Percentiles rank a stretch among this genome's conserved stretches.
Evolutionary conservation across 116 monocot species (phyloP).

Genomic region (Dioscorea cayenensis): DNA sequence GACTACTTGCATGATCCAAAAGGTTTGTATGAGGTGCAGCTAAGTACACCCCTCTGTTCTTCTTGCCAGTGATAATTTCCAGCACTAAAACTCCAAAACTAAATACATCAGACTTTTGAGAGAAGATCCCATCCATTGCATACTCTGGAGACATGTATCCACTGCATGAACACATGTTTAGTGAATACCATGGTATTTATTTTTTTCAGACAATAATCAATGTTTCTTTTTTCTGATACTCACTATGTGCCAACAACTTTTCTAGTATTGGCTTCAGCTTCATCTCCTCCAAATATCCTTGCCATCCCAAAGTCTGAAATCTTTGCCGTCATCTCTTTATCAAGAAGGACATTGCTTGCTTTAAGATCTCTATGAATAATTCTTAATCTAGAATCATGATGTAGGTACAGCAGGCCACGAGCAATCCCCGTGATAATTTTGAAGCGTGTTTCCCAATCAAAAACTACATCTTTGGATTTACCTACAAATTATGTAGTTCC

Average conservation of each 20-base stretch:
- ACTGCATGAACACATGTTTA: neutral
- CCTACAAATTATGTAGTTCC: neutral
- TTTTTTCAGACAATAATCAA: neutral
- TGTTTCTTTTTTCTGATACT: neutral
- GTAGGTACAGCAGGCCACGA: conserved; percentile 10
- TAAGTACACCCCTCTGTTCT: conserved; percentile 4
- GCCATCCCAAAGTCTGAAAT: conserved; percentile 11
- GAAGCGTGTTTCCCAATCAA: neutral
- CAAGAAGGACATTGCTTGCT: conserved; percentile 9
- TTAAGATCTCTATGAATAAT: conserved; percentile 11
- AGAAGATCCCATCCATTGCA: conserved; percentile 14
- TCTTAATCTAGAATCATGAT: conserved; percentile 10
- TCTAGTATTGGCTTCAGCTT: conserved; percentile 1
- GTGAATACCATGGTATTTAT: no score
- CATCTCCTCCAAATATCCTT: conserved; percentile 7
- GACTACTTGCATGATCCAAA: conserved; percentile 2
- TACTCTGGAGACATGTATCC: conserved; percentile 18
- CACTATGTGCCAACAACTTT: conserved; percentile 9
- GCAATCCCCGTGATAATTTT: neutral
- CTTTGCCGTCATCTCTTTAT: conserved; percentile 8
- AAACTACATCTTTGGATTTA: neutral
- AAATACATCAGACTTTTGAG: conserved; percentile 10
- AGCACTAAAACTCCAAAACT: conserved; percentile 11
- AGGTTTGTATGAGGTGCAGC: neutral
- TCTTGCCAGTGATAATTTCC: conserved; percentile 2